Base-by-base conservation (phyloP, 2,329 filamentous ascomycete species). In the Berkeleyomyces basicola region DNA sequence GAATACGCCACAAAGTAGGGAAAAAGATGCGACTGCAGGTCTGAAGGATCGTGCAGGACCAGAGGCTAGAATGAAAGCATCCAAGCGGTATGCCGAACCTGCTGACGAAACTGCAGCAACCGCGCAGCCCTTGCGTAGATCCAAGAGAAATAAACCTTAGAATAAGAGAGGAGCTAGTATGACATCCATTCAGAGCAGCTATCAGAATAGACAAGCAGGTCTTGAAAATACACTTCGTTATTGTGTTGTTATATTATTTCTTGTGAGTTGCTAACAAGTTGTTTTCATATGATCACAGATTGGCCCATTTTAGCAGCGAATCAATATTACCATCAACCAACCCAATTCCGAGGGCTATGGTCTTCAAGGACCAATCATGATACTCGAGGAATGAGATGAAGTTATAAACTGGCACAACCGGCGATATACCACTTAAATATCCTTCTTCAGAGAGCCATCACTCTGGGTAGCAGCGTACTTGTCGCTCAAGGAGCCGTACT, bases 401-500 rank as follows among this genome's bases (percentile, higher is more conserved):
- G 11, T 46, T 46, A 46, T 46, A n/a, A n/a, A 7, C 14, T 3
- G 43, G 43, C 4, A 7, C 14, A n/a, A n/a, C 3, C 43, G 1
- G 43, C 4, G 5, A 46, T 46, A 5, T 11, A n/a, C 43, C 14
- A 23, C 61, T 70, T 78, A 81, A 70, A 75, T 77, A 11, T 78
- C 75, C 78, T 88, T 88, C 75, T 82, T 83, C 61, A 75, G 74
- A 39, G 78, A 77, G 10, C 71, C 74, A 57, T 79, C 75, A 63
- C 74, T 69, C 67, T 80, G 76, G 10, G 81, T 79, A 64, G 78
- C 76, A 65, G 84, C 80, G 68, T 91, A 86, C 78, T 93, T 84
- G 71, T 97, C 91, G 67, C 88, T 85, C 69, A 97, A 79, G 68
- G 85, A 83, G 72, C 88, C 83, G 75, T 96, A 97, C 78, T 95